phyloP scores from a whole-genome alignment of 306 rosid species.

The Cajanus cajan region DNA sequence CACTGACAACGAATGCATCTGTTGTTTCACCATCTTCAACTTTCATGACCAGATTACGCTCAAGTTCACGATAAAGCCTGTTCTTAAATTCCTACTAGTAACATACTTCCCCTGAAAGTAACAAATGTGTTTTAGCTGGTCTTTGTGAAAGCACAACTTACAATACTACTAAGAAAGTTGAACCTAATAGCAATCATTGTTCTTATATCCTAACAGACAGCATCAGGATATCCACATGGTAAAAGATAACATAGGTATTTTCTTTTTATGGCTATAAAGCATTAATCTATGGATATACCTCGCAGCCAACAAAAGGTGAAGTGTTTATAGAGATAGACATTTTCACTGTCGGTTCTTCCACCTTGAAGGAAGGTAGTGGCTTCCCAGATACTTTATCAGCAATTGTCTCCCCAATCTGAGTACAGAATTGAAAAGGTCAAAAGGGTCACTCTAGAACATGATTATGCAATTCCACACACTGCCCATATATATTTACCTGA shows the following conservation, averaged over 20 bases:
- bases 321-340: conserved; percentile 93
- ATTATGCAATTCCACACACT: conserved; percentile 68
- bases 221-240: conserved; percentile 21
- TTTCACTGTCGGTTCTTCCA: conserved; percentile 98
- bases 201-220: conserved; percentile 15
- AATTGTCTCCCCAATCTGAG: conserved; percentile 96
- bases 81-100: conserved; percentile 97
- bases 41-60: conserved; percentile 93
- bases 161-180: conserved; percentile 12
- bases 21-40: conserved; percentile 99
- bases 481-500: conserved; percentile 98
- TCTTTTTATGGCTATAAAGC: neutral
- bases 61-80: conserved; percentile 91
- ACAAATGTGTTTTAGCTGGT: conserved; percentile 22
- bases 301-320: conserved; percentile 96
- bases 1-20: conserved; percentile 92
- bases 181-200: conserved; percentile 21
- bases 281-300: conserved; percentile 55
- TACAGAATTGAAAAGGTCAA: conserved; percentile 7
- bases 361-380: conserved; percentile 93
- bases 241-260: neutral
- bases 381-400: conserved; percentile 75
- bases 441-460: conserved; percentile 11
- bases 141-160: conserved; percentile 8
- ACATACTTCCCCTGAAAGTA: conserved; percentile 87